Base-by-base conservation (phyloP, 352 stramenopile species). In the Pythium myriotylum region DNA sequence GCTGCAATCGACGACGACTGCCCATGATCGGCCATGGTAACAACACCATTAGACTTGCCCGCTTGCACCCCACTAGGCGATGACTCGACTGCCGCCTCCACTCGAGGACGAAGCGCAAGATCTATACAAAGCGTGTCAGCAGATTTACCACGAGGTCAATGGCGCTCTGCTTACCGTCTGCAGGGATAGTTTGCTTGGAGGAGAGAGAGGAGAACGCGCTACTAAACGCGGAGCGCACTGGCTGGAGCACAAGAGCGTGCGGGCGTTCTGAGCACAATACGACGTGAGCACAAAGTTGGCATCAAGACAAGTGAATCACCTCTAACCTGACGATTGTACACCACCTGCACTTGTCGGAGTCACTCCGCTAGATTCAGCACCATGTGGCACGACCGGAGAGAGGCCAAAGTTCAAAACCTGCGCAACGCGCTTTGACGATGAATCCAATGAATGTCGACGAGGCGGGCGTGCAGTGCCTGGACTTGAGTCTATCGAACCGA, bases 401-500 rank as follows among this genome's bases (percentile, higher is more conserved):
- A 65, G 63, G 7, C 72, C 75, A 54, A 87, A 88, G 55, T 86
- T 63, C 19, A 87, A 47, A 1, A 72, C 43, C 74, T 88, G 81
- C 14, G 67, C 68, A 32, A 72, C 73, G 23, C 75, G 71, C 37
- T 73, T 69, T 5, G 51, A 33, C 5, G 57, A 58, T 1, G 67
- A 51, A 22, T 66, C 65, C 5, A 68, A 37, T 9, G 75, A 64
- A 20, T 80, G 82, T 22, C 77, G 75, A 27, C 72, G 74, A n/a
- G 45, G 29, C 33, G 57, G 48, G 27, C 69, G 59, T 29, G 76
- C 62, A 16, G 59, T 62, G n/a, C 76, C 73, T 22, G 76, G 67
- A 54, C 66, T 87, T 2, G 74, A 81, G 47, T 84, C 76, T 33
- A 91, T 72, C 4, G 74, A 83, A 5, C 66, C 79, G 45, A 76